These are phyloP conservation scores for Hansfordia pulvinata DNA, from an alignment of 2,329 filamentous ascomycete species.

Conservation along the genomic window DNA sequence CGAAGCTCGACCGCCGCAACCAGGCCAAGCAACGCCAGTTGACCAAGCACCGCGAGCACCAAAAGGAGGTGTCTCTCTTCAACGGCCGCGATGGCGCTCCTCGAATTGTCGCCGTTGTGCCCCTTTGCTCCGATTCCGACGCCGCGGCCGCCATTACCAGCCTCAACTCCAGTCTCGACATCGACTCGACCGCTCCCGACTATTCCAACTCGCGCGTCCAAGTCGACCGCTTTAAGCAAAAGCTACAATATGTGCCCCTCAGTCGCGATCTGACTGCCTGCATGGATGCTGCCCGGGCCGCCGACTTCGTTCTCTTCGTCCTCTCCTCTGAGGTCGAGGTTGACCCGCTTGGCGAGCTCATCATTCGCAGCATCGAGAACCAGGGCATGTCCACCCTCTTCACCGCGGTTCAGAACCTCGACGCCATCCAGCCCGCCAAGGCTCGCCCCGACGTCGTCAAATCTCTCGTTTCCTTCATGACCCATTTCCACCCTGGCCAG, in stretches of 20 bases:
- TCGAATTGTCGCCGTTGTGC: conserved; percentile 76
- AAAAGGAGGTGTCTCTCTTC: conserved; percentile 70
- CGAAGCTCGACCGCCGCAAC: conserved; percentile 89
- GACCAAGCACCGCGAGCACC: conserved; percentile 71
- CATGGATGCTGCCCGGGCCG: conserved; percentile 73
- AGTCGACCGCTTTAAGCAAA: conserved; percentile 90
- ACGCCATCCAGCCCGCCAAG: conserved; percentile 67
- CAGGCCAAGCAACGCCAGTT: conserved; percentile 83
- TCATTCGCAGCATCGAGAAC: conserved; percentile 77
- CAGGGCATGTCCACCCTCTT: conserved; percentile 92
- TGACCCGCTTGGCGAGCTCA: conserved; percentile 70
- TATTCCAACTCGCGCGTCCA: conserved; percentile 51
- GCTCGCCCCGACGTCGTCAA: conserved; percentile 60
- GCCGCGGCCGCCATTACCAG: conserved; percentile 50
- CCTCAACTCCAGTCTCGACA: conserved; percentile 69
- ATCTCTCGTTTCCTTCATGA: conserved; percentile 85
- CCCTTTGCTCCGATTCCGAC: conserved; percentile 64
- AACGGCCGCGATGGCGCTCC: conserved; percentile 77
- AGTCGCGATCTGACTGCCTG: conserved; percentile 62
- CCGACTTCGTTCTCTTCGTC: conserved; percentile 83
- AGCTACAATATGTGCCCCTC: conserved; percentile 69
- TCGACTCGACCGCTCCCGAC: conserved; percentile 49
- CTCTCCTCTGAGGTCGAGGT: conserved; percentile 74
- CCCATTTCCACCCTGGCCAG: conserved; percentile 83
- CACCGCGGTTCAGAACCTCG: conserved; percentile 68